Conservation (phyloP, 768 basidiomycete genomes). For the Candolleomyces aberdarensis region DNA sequence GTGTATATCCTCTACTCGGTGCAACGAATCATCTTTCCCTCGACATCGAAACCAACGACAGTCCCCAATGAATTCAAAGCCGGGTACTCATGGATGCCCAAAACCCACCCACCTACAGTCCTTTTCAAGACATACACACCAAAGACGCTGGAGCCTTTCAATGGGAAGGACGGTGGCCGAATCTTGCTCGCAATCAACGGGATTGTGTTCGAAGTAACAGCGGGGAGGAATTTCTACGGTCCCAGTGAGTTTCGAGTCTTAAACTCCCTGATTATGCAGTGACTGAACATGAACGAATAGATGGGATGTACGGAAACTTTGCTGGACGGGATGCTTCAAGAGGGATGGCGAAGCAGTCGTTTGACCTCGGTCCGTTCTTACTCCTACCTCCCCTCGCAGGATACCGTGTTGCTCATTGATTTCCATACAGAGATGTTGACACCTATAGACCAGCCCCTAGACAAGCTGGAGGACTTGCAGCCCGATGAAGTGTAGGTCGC, state of each 20-base stretch:
- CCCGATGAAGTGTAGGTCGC: slow-evolving; percentile 75
- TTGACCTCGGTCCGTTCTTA: slow-evolving; percentile 68
- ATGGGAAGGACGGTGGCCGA: slow-evolving; percentile 39
- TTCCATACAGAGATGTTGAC: slow-evolving; percentile 78
- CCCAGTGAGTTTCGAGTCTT: slow-evolving; percentile 58
- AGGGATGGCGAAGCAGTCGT: slow-evolving; percentile 98
- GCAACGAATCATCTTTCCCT: slow-evolving; percentile 70
- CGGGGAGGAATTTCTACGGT: slow-evolving; percentile 90
- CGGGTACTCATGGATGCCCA: slow-evolving; percentile 92
- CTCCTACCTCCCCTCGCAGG: not conserved
- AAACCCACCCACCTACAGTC: slow-evolving; percentile 72
- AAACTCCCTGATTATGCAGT: not conserved
- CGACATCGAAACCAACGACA: slow-evolving; percentile 44
- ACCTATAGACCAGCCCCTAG: slow-evolving; percentile 79
- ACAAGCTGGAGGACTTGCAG: slow-evolving; percentile 76
- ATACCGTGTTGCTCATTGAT: not conserved
- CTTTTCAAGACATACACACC: slow-evolving; percentile 80
- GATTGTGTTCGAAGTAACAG: slow-evolving; percentile 90
- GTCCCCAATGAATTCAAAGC: slow-evolving; percentile 72
- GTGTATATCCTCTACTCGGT: slow-evolving; percentile 77
- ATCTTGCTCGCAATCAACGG: slow-evolving; percentile 82
- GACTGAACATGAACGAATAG: slow-evolving; percentile 34
- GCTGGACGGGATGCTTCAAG: slow-evolving; percentile 94
- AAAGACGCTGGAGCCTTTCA: slow-evolving; percentile 64
- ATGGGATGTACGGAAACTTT: slow-evolving; percentile 97